Base-by-base conservation (phyloP, 192 early-diverging fungal genomes). In the Backusella macrospora region DNA sequence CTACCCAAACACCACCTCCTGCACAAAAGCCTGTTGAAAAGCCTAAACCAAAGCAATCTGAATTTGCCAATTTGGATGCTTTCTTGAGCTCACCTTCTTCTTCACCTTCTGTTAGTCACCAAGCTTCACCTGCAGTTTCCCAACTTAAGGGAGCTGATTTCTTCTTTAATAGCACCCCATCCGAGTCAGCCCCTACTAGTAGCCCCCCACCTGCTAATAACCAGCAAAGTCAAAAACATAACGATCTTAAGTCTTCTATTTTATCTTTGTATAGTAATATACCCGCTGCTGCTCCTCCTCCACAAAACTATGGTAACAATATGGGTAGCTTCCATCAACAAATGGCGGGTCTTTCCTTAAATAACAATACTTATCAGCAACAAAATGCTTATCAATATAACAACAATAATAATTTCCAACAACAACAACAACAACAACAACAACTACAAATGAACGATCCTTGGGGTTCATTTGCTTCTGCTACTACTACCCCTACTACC, bases 81-180 rank as follows among this genome's bases (percentile, higher is more conserved):
- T 77, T 78, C 71, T 63, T 78, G 15, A 46, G 69, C 18, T 71
- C 83, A 26, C 23, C 65, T 34, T 39, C 71, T 48, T 49, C 63
- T 48, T 38, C 64, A 0, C 40, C 73, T 16, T 21, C 75, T 5
- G 12, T 68, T 45, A 14, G 39, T 29, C 29, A 45, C 12, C 62
- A 62, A 5, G 37, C 65, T 16, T 23, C 42, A 12, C 55, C 71
- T 14, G 59, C 74, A 26, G 37, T 77, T 14, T 5, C 75, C 6
- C 78, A 82, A 49, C 65, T 84, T 13, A 75, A 82, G 40, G 81
- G 81, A 9, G 81, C 81, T 10, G 81, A 85, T 39, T 78, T 85
- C 26, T 85, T 85, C 65, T 70, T 79, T 23, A 45, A 23, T 6
- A 45, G 49, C 21, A 38, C 40, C 16, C 16, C 38, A 40, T 21